phyloP scores from a whole-genome alignment of 2,329 filamentous ascomycete genomes.

The Tolypocladium guangdongense region DNA sequence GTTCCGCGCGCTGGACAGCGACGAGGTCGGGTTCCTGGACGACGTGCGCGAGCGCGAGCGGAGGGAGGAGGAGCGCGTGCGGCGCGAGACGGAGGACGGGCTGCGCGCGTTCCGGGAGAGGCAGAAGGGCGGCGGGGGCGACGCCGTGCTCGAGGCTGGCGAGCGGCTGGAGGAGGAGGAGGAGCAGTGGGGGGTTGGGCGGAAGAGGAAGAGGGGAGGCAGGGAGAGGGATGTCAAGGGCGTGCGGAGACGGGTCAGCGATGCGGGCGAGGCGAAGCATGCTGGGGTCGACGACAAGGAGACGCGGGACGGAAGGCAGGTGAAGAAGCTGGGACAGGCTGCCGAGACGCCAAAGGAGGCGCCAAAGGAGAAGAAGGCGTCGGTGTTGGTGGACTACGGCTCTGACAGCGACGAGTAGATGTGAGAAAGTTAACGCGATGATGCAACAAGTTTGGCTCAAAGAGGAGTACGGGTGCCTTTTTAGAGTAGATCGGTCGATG shows the following conservation, averaged over 20 bases:
- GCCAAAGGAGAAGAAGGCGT: slow-evolving; percentile 11
- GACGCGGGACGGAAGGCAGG: not conserved
- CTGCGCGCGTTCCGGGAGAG: slow-evolving; percentile 43
- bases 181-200: slow-evolving; percentile 22
- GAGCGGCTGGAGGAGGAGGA: slow-evolving; percentile 12
- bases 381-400: slow-evolving; percentile 43
- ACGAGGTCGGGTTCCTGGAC: slow-evolving; percentile 67
- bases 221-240: slow-evolving; percentile 25
- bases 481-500: slow-evolving; percentile 4
- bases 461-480: not conserved
- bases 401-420: slow-evolving; percentile 31
- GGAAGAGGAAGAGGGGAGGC: slow-evolving; percentile 26
- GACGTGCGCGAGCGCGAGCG: slow-evolving; percentile 39
- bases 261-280: slow-evolving; percentile 1
- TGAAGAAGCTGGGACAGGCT: not conserved
- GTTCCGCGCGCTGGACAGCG: slow-evolving; percentile 66
- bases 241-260: slow-evolving; percentile 11
- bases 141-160: slow-evolving; percentile 9
- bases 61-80: slow-evolving; percentile 41
- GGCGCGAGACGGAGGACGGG: slow-evolving; percentile 45
- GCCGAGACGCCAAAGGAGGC: not conserved
- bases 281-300: not conserved
- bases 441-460: not conserved
- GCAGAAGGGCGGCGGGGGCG: slow-evolving; percentile 25
- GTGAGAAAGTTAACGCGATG: not conserved